Evolutionary conservation across 176 grass and related monocot species (phyloP).

Genomic region (Tillandsia fasciculata): DNA sequence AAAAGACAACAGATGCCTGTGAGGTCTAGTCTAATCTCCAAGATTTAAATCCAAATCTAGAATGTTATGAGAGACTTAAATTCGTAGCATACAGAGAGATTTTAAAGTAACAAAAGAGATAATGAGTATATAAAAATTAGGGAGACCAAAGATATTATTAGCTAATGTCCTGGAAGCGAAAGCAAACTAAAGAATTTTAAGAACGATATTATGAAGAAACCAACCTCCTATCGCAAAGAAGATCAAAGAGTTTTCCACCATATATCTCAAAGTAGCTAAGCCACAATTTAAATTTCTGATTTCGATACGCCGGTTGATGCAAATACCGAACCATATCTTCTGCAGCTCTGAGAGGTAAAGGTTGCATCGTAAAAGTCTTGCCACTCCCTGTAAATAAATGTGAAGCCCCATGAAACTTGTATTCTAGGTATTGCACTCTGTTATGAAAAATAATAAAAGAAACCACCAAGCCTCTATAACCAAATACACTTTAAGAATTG

Average conservation of each 20-base stretch:
- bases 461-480: background rate
- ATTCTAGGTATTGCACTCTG: background rate
- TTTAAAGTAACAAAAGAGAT: background rate
- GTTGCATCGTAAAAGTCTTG: slow-evolving; percentile 99
- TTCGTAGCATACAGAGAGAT: background rate
- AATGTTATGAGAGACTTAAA: background rate
- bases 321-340: slow-evolving; percentile 81
- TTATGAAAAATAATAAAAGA: background rate
- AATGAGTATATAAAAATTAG: background rate
- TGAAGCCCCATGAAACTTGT: background rate
- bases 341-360: slow-evolving; percentile 77
- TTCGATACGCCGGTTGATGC: slow-evolving; percentile 59
- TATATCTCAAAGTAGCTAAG: slow-evolving; percentile 99
- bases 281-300: slow-evolving; percentile 98
- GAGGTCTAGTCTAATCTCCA: background rate
- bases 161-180: background rate
- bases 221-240: slow-evolving; percentile 93
- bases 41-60: background rate
- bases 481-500: too few relatives aligned
- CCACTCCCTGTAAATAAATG: slow-evolving; percentile 66
- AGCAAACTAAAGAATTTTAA: background rate
- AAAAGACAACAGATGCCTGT: too few relatives aligned
- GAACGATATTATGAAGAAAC: slow-evolving; percentile 10
- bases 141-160: background rate
- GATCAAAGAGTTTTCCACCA: slow-evolving; percentile 96